Evolutionary conservation across 78 protist species (phyloP), one percentile per base, ranked within the genome.

Genomic region (Tieghemostelium lacteum): DNA sequence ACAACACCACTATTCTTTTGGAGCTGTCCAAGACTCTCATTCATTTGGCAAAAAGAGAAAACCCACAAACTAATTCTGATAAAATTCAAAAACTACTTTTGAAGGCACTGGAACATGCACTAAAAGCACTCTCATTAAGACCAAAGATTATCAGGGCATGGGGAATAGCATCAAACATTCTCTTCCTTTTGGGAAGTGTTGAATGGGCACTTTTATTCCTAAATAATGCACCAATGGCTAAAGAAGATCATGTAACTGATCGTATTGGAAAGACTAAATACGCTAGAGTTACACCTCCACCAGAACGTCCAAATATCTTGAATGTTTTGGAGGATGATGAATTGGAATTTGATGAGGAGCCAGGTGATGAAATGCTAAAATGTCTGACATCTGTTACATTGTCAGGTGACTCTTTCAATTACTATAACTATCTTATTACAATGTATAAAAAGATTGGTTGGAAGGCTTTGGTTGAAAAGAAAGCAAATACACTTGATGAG

Each of bases 301-400:
- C 63, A 66, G 62, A 39, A 24, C 63, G 69, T 58, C 91, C 91
- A 66, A 83, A 83, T 16, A 83, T 83, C 31, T 1, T 37, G n/a
- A 67, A 40, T 39, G 63, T 83, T 14, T 16, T 83, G 6, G 91
- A 83, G 20, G 91, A 83, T 69, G 91, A 83, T 5, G 91, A 83
- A 12, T 31, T 83, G 2, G 91, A 83, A 36, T 83, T 83, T 60
- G 91, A 83, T 60, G 91, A 83, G 19, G 91, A 83, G n/a, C 91
- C 76, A 40, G 91, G 91, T 58, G 91, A 83, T 1, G 91, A 83
- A n/a, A 6, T 39, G 7, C 42, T 83, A 33, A 83, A 83, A 63
- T 45, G 73, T 29, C 34, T 83, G 10, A 67, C 91, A 10, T 36
- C 72, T 3, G 34, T 39, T 16, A n/a, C 67, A 0, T 24, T 83